Percentiles rank a stretch among this genome's conserved stretches.
These are phyloP conservation scores for Rhizopus delemar DNA, from an alignment of 371 early-diverging fungal genomes.

Conservation along the genomic window DNA sequence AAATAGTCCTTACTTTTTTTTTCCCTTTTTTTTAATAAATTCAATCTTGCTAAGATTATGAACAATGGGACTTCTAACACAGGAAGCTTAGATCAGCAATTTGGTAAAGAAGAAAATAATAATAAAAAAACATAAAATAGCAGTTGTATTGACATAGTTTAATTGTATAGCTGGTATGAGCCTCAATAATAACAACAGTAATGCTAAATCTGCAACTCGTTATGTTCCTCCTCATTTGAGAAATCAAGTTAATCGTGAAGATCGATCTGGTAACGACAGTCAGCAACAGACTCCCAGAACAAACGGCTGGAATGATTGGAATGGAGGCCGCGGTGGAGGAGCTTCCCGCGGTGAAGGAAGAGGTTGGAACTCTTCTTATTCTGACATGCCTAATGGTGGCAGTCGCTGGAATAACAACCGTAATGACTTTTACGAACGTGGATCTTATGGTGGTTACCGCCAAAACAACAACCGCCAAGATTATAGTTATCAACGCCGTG, in stretches of 20 bases:
- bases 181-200: slow-evolving; percentile 41
- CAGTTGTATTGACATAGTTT: neutral
- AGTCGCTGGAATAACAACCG: slow-evolving; percentile 12
- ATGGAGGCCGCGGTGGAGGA: slow-evolving; percentile 16
- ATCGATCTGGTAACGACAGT: slow-evolving; percentile 14
- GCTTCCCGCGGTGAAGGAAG: slow-evolving; percentile 21
- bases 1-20: slow-evolving; percentile 65
- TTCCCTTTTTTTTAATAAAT: slow-evolving; percentile 26
- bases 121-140: slow-evolving; percentile 1
- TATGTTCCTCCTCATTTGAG: slow-evolving; percentile 58
- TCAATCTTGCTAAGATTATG: slow-evolving; percentile 43
- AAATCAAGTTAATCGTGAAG: slow-evolving; percentile 29
- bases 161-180: slow-evolving; percentile 62
- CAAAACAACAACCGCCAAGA: slow-evolving; percentile 41
- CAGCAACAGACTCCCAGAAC: slow-evolving; percentile 9
- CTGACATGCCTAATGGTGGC: slow-evolving; percentile 38
- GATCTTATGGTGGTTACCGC: slow-evolving; percentile 41
- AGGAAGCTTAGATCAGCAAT: slow-evolving; percentile 64
- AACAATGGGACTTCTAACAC: slow-evolving; percentile 61
- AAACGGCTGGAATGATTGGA: slow-evolving; percentile 35
- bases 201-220: slow-evolving; percentile 34
- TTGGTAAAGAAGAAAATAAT: slow-evolving; percentile 52
- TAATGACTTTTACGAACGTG: slow-evolving; percentile 35
- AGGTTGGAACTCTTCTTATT: slow-evolving; percentile 56
- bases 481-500: slow-evolving; percentile 43